phyloP scores from a whole-genome alignment of 495 filamentous ascomycete genomes.

The Penicillium lividum region DNA sequence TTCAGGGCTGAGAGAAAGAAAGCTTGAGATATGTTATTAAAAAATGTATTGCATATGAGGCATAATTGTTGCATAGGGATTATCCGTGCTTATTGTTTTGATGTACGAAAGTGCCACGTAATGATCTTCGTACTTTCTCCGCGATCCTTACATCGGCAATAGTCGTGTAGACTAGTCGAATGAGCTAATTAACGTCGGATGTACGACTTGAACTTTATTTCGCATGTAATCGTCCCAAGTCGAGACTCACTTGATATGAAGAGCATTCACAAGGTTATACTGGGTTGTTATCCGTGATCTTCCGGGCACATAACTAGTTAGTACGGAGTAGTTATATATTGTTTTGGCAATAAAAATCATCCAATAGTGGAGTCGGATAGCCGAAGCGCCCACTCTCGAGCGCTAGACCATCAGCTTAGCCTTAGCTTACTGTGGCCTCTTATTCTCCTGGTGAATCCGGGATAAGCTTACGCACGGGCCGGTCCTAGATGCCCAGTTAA shows the following conservation, averaged over 20 bases:
- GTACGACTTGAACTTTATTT: no score
- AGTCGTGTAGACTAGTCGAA: no score
- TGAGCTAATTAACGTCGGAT: no score
- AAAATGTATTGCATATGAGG: background rate
- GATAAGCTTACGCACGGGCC: constrained; percentile 24
- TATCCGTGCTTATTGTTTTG: no score
- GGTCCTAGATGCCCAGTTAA: constrained; percentile 25
- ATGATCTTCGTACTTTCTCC: no score
- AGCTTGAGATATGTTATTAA: constrained; percentile 13
- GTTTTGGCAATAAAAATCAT: no score
- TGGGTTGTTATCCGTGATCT: background rate
- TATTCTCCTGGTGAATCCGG: constrained; percentile 6
- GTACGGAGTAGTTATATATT: no score
- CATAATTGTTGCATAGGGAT: background rate
- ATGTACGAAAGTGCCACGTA: no score
- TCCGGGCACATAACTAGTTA: background rate
- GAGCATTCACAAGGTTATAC: background rate
- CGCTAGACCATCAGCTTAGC: constrained; percentile 12
- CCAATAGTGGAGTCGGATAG: constrained; percentile 17
- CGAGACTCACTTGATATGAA: no score
- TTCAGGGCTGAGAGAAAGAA: constrained; percentile 5
- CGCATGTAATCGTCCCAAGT: no score
- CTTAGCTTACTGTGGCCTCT: background rate
- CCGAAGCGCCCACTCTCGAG: constrained; percentile 18
- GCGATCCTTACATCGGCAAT: no score